Evolutionary conservation across 2,329 filamentous ascomycete genomes (phyloP).

Genomic region (Hymenoscyphus scutula): DNA sequence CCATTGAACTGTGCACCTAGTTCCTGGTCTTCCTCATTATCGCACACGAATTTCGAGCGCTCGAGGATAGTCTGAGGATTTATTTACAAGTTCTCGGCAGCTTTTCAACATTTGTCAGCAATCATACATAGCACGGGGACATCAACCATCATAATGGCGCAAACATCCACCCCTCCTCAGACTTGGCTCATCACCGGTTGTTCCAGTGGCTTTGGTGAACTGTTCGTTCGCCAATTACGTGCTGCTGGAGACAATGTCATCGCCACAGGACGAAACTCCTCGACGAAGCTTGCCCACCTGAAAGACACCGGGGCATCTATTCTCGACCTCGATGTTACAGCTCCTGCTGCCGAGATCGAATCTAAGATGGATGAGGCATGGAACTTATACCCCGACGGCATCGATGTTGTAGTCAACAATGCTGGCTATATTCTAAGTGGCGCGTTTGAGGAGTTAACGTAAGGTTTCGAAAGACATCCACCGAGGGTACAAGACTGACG

Average conservation of each 20-base stretch:
- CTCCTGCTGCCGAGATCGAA: constrained; percentile 38
- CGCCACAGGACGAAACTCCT: constrained; percentile 16
- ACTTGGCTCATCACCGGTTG: constrained; percentile 25
- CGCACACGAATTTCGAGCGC: too few species aligned
- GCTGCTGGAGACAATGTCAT: constrained; percentile 18
- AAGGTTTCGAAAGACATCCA: background rate
- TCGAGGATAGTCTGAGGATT: too few species aligned
- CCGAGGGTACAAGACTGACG: background rate
- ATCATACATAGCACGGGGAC: too few species aligned
- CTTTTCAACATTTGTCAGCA: too few species aligned
- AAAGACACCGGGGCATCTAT: constrained; percentile 44
- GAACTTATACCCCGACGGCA: constrained; percentile 25
- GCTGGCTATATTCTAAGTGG: constrained; percentile 31
- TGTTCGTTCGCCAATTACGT: constrained; percentile 15
- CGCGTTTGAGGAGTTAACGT: constrained; percentile 31
- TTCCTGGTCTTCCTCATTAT: too few species aligned
- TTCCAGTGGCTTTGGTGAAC: constrained; percentile 21
- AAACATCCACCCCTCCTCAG: constrained; percentile 9
- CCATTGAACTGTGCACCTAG: too few species aligned
- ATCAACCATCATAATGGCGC: constrained; percentile 3
- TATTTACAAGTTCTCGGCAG: too few species aligned
- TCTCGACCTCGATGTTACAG: constrained; percentile 47
- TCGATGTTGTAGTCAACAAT: constrained; percentile 39
- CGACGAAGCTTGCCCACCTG: constrained; percentile 40
- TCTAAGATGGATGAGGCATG: constrained; percentile 37